A percentile compares a stretch with the other conserved stretches of the same genome.
These are phyloP conservation scores for Cladosporium sp. DNA, from an alignment of 2,329 filamentous ascomycete species.

Conservation along the genomic window DNA sequence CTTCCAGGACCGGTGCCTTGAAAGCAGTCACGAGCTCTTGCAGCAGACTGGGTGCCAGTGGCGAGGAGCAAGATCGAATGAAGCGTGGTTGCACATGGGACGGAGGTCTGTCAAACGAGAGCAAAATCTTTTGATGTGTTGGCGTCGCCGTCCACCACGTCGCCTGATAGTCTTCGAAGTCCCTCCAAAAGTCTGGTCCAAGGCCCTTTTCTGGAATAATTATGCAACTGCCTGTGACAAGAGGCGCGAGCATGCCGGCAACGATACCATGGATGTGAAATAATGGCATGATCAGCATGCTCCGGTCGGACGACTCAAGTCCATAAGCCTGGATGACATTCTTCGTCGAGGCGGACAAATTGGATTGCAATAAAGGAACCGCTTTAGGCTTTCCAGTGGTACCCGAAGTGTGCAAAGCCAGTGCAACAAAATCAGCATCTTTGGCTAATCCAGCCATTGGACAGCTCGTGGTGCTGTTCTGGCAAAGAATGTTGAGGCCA, in stretches of 20 bases:
- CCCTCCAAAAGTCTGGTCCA: slow-evolving; percentile 74
- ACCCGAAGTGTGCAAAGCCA: slow-evolving; percentile 33
- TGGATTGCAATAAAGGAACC: background rate
- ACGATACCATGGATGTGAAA: slow-evolving; percentile 1
- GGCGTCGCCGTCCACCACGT: slow-evolving; percentile 93
- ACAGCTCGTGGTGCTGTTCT: background rate
- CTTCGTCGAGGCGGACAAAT: background rate
- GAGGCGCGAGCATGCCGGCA: slow-evolving; percentile 58
- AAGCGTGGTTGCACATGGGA: slow-evolving; percentile 23
- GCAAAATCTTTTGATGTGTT: slow-evolving; percentile 84
- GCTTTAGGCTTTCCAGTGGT: background rate
- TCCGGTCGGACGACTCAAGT: background rate
- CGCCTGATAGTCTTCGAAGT: slow-evolving; percentile 68
- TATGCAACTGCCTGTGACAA: slow-evolving; percentile 75
- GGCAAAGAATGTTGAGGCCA: background rate
- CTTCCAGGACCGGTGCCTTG: slow-evolving; percentile 74
- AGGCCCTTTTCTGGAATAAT: slow-evolving; percentile 77
- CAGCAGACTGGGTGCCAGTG: background rate
- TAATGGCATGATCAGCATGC: background rate
- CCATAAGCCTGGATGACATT: background rate
- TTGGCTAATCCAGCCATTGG: background rate
- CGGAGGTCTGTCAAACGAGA: slow-evolving; percentile 57
- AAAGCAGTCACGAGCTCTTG: slow-evolving; percentile 56
- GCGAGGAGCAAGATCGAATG: slow-evolving; percentile 2
- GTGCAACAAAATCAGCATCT: slow-evolving; percentile 42